Conservation (phyloP, 768 basidiomycete genomes). For the Hygrocybe coccinea region DNA sequence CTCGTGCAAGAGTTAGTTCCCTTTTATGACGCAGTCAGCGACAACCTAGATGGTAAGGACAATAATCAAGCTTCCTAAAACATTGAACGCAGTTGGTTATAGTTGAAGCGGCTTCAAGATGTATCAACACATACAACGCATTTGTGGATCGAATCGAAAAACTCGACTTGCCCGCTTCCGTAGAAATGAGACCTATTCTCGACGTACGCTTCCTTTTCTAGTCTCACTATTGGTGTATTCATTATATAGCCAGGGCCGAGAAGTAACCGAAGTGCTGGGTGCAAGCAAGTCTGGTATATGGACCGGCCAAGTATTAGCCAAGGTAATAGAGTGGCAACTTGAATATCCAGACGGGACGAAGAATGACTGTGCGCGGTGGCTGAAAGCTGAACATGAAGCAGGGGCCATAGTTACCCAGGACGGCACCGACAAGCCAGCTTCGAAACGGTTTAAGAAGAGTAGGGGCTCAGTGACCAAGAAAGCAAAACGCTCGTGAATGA, state of each 20-base stretch:
- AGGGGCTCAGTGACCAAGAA: background rate
- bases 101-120: constrained; percentile 43
- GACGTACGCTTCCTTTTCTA: constrained; percentile 51
- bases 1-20: constrained; percentile 65
- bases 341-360: constrained; percentile 62
- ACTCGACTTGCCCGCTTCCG: constrained; percentile 51
- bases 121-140: constrained; percentile 59
- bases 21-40: constrained; percentile 40
- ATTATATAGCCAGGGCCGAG: constrained; percentile 55
- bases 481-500: no score
- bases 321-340: constrained; percentile 82
- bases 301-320: constrained; percentile 58
- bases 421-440: constrained; percentile 6
- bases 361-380: constrained; percentile 67
- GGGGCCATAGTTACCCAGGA: constrained; percentile 39
- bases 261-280: constrained; percentile 51
- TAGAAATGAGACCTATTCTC: constrained; percentile 70
- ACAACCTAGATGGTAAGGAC: constrained; percentile 43
- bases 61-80: background rate
- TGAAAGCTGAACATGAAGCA: constrained; percentile 47
- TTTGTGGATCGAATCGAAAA: constrained; percentile 59
- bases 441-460: background rate
- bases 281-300: constrained; percentile 61
- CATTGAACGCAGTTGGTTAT: constrained; percentile 2
- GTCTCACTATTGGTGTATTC: background rate